Evolutionary conservation across 345 rosid genomes (phyloP), one percentile per base, ranked within the genome.

Genomic region (Passiflora organensis): DNA sequence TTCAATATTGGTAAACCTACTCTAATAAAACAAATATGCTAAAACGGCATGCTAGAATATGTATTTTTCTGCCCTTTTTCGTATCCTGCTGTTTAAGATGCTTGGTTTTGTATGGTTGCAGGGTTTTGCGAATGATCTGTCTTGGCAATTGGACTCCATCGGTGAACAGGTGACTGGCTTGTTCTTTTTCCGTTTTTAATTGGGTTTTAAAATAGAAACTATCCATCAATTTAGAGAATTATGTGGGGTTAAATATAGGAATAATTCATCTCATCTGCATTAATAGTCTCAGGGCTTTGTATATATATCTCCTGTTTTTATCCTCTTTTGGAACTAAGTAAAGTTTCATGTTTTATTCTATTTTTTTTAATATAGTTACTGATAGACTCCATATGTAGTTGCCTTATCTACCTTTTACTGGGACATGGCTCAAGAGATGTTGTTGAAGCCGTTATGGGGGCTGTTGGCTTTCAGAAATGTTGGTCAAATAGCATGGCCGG

Each of bases 81-180:
- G 37, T 65, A 61, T 21, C 6, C 32, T 51, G 56, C 45, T 62
- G 19, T 24, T 49, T 74, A 49, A 65, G 63, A 51, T 55, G 39
- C 48, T 50, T 49, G 48, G 23, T 64, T 67, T 34, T 58, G 44
- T 64, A 57, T 70, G 39, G n/a, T 67, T 75, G 74, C 79, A 94
- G 99, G 91, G 75, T 72, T 78, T 86, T 72, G 65, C 87, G 36
- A 81, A 77, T 65, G 96, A 89, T 62, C 95, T 76, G 65, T 77
- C 73, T 60, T 89, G 96, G 97, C 90, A 79, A 74, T 62, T 70
- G 43, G 90, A 87, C 55, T 80, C 88, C 14, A 71, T 78, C 41
- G 62, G 59, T 64, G 99, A 87, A 58, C 96, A 82, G 99, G 99
- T 87, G 34, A 66, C 34, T 58, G 17, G 19, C 43, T 37, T 67